phyloP scores from a whole-genome alignment of 805 yeast species.

The Ogataea parapolymorpha region DNA sequence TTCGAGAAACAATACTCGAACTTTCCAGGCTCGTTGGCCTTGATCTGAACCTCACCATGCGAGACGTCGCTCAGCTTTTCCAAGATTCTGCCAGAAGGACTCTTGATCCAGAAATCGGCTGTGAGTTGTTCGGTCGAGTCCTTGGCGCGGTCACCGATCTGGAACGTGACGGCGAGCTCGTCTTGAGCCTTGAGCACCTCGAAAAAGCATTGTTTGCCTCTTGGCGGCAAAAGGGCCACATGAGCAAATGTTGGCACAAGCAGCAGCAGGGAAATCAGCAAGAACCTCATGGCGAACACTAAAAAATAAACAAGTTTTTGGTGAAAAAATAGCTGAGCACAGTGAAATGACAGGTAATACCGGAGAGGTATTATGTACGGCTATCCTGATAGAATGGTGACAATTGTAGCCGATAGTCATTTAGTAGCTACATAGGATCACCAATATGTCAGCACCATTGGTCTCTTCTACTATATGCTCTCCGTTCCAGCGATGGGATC shows the following conservation, averaged over 20 bases:
- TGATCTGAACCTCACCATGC: constrained; percentile 75
- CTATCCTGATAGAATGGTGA: no score
- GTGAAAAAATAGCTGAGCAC: not conserved
- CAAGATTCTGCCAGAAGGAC: constrained; percentile 47
- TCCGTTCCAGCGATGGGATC: not conserved
- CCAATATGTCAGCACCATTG: no score
- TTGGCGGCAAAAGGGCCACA: constrained; percentile 76
- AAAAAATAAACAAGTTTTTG: constrained; percentile 9
- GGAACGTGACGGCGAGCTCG: constrained; percentile 83
- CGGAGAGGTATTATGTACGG: no score
- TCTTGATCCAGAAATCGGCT: constrained; percentile 57
- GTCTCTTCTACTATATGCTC: no score
- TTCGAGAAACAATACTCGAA: constrained; percentile 89
- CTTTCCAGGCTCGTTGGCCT: constrained; percentile 67
- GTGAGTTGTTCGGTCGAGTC: constrained; percentile 61
- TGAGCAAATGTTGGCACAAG: constrained; percentile 48
- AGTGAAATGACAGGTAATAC: not conserved
- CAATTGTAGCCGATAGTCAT: not conserved
- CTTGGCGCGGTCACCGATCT: constrained; percentile 87
- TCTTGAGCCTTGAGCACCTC: constrained; percentile 82
- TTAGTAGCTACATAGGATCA: no score
- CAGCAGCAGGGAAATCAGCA: constrained; percentile 14
- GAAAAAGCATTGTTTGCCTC: constrained; percentile 84
- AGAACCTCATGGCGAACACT: constrained; percentile 9
- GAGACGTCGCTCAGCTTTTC: constrained; percentile 53